Evolutionary conservation across 1,284 basidiomycete genomes (phyloP).

Genomic region (Pascua guehoae): DNA sequence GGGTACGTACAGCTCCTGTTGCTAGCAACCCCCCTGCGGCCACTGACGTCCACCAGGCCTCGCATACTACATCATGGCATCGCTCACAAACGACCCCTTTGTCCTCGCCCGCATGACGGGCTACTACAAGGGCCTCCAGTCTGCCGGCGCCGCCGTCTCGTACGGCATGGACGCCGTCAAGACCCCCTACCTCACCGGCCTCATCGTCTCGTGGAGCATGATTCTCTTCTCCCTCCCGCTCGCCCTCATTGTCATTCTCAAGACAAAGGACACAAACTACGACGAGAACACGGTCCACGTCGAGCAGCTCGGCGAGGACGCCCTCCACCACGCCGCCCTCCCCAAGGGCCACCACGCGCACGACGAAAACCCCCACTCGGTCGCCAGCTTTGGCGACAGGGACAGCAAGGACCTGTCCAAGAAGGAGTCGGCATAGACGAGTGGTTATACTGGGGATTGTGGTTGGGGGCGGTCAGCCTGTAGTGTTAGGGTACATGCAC

Average conservation of each 20-base stretch:
- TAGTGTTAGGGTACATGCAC: no score
- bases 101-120: slow-evolving; percentile 44
- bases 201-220: slow-evolving; percentile 31
- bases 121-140: slow-evolving; percentile 46
- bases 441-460: no score
- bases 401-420: no score
- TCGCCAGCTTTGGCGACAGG: no score
- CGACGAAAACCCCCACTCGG: slow-evolving; percentile 1
- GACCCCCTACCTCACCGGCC: slow-evolving; percentile 36
- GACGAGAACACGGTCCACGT: slow-evolving; percentile 26
- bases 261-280: slow-evolving; percentile 33
- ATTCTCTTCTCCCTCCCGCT: slow-evolving; percentile 35
- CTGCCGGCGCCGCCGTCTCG: slow-evolving; percentile 49
- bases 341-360: slow-evolving; percentile 28
- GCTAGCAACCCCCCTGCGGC: no score
- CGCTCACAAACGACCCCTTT: slow-evolving; percentile 33
- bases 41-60: slow-evolving; percentile 9
- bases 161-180: slow-evolving; percentile 55
- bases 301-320: slow-evolving; percentile 26
- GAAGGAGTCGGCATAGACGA: no score
- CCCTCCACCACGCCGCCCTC: slow-evolving; percentile 26
- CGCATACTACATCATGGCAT: slow-evolving; percentile 35
- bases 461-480: no score
- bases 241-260: slow-evolving; percentile 28
- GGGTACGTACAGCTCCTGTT: slow-evolving; percentile 16